Percentiles rank a stretch among this genome's conserved stretches.
Evolutionary conservation across 106 monocot genomes (phyloP).

Genomic region (Acanthochlamys bracteata): DNA sequence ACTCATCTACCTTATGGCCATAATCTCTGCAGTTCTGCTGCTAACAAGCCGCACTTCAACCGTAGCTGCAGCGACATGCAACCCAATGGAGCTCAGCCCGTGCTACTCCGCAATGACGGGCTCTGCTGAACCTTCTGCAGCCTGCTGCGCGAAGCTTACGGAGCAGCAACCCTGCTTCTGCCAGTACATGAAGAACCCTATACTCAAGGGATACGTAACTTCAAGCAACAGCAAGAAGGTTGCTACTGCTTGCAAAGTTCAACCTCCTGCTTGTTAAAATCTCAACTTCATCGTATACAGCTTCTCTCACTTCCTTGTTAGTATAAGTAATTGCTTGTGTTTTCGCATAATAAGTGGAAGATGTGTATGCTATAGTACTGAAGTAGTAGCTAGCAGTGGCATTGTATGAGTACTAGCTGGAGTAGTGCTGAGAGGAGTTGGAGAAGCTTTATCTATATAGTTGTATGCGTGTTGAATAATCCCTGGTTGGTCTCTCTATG

Average conservation of each 20-base stretch:
- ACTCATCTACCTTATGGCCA: not conserved
- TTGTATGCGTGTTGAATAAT: no score
- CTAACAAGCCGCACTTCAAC: not conserved
- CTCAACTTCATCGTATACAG: no score
- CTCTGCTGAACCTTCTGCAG: not conserved
- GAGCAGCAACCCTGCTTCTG: conserved; percentile 12
- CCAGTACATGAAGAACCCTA: conserved; percentile 12
- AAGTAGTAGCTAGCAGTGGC: no score
- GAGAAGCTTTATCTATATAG: no score
- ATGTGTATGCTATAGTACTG: no score
- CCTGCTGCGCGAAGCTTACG: conserved; percentile 3
- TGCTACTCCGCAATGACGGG: not conserved
- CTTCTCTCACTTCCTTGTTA: not conserved
- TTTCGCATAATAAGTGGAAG: no score
- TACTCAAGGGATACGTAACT: not conserved
- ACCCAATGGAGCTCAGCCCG: not conserved
- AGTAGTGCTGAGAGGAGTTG: no score
- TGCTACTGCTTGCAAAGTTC: not conserved
- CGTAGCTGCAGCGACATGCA: not conserved
- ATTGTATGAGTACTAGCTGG: no score
- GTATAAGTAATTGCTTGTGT: not conserved
- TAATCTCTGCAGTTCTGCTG: not conserved
- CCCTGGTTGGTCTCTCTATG: no score
- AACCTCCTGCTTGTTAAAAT: not conserved
- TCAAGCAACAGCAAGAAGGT: conserved; percentile 8